phyloP scores from a whole-genome alignment of 768 basidiomycete genomes.

The Naganishia antarctica region DNA sequence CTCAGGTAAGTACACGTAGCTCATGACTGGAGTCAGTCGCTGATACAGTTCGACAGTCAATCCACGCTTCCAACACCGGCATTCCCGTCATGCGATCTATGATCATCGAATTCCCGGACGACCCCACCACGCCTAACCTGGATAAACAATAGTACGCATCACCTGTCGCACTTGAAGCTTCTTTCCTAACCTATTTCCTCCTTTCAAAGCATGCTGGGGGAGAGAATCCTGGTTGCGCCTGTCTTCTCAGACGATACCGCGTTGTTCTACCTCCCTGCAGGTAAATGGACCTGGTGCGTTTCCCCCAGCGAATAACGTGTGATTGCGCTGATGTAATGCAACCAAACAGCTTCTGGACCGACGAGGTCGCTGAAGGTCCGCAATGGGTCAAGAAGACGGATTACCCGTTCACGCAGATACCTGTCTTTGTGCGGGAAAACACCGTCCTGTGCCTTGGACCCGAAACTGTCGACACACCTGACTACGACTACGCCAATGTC shows the following conservation, averaged over 20 bases:
- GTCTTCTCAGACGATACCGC: conserved; percentile 42
- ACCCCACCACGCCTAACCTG: conserved; percentile 41
- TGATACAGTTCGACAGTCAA: conserved; percentile 34
- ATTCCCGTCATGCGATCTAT: conserved; percentile 47
- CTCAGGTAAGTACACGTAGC: conserved; percentile 34
- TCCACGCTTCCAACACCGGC: conserved; percentile 44
- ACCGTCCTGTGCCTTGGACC: conserved; percentile 62
- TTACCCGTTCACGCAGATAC: conserved; percentile 62
- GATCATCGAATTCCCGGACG: conserved; percentile 47
- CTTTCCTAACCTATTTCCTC: background rate
- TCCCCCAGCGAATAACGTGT: background rate
- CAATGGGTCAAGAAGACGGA: conserved; percentile 60
- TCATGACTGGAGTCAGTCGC: background rate
- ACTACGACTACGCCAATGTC: conserved; percentile 58
- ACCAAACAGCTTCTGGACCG: conserved; percentile 53
- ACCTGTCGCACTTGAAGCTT: too few species aligned
- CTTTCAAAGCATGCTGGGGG: conserved; percentile 45
- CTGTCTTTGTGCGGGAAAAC: conserved; percentile 63
- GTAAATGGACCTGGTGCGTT: conserved; percentile 43
- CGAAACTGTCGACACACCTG: conserved; percentile 55
- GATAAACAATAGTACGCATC: conserved; percentile 48
- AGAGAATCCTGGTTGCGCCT: conserved; percentile 45
- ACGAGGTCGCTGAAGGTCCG: conserved; percentile 59
- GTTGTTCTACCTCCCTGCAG: conserved; percentile 45
- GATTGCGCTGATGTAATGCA: background rate